These are phyloP conservation scores for Quillaja saponaria DNA, from an alignment of 306 rosid species.

Conservation along the genomic window DNA sequence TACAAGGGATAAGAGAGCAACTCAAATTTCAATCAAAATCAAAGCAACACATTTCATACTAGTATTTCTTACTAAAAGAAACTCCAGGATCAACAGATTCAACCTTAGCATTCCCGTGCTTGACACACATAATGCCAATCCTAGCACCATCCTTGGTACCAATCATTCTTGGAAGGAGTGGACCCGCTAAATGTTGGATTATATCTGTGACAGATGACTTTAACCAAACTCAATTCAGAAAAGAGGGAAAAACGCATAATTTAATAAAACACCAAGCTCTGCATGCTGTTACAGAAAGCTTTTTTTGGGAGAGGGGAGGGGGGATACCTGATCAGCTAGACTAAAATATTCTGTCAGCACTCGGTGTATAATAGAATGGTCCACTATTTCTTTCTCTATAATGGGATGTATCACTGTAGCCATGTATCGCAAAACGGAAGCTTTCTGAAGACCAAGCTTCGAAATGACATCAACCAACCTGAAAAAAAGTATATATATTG, in stretches of 20 bases:
- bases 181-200: conserved; percentile 70
- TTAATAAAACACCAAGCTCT: neutral
- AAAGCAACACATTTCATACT: conserved; percentile 4
- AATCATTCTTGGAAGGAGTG: conserved; percentile 81
- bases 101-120: conserved; percentile 94
- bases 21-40: conserved; percentile 24
- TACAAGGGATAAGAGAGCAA: conserved; percentile 35
- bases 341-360: conserved; percentile 72
- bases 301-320: conserved; percentile 1
- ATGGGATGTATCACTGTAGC: conserved; percentile 77
- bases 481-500: conserved; percentile 28
- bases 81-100: neutral
- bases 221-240: conserved; percentile 45
- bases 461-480: conserved; percentile 75
- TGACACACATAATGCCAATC: conserved; percentile 78
- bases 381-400: conserved; percentile 94
- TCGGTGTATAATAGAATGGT: conserved; percentile 86
- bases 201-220: conserved; percentile 86
- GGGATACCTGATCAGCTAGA: conserved; percentile 78
- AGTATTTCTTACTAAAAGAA: too few relatives aligned
- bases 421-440: conserved; percentile 82
- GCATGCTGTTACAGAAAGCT: conserved; percentile 17
- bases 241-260: neutral
- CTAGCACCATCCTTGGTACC: conserved; percentile 87
- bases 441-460: conserved; percentile 73